Conservation (phyloP, 208 protist genomes). For the Novymonas esmeraldas region DNA sequence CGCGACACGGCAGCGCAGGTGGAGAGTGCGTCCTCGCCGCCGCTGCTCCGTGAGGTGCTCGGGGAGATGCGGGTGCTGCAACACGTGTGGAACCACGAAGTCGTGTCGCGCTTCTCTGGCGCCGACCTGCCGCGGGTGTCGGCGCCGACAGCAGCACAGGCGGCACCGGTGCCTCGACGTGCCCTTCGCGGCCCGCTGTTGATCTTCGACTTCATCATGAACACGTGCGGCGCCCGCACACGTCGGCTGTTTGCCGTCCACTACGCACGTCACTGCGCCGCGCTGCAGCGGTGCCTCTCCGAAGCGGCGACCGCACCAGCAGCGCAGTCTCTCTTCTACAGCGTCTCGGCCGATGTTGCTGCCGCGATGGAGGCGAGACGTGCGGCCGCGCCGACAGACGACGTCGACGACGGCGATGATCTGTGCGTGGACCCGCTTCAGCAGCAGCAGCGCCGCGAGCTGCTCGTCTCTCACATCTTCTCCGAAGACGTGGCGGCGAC, state of each 20-base stretch:
- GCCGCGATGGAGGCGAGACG: constrained; percentile 20
- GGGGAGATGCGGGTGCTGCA: constrained; percentile 41
- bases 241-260: constrained; percentile 33
- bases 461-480: constrained; percentile 58
- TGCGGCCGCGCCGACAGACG: neutral
- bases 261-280: constrained; percentile 21
- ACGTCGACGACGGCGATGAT: constrained; percentile 9
- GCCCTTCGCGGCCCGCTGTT: constrained; percentile 33
- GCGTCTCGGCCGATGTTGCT: constrained; percentile 14
- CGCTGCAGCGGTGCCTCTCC: constrained; percentile 5
- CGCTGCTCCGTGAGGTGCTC: constrained; percentile 28
- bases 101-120: constrained; percentile 19
- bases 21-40: neutral
- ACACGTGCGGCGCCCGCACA: constrained; percentile 24
- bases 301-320: neutral
- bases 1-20: neutral
- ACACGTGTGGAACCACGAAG: constrained; percentile 45
- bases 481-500: constrained; percentile 44
- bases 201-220: constrained; percentile 45
- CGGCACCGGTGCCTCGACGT: neutral
- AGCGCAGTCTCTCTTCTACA: constrained; percentile 6
- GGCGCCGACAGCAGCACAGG: neutral
- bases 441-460: constrained; percentile 59
- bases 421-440: constrained; percentile 40
- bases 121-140: constrained; percentile 7